These are phyloP conservation scores for Trametes hirsuta DNA, from an alignment of 1,284 basidiomycete species.

Conservation along the genomic window DNA sequence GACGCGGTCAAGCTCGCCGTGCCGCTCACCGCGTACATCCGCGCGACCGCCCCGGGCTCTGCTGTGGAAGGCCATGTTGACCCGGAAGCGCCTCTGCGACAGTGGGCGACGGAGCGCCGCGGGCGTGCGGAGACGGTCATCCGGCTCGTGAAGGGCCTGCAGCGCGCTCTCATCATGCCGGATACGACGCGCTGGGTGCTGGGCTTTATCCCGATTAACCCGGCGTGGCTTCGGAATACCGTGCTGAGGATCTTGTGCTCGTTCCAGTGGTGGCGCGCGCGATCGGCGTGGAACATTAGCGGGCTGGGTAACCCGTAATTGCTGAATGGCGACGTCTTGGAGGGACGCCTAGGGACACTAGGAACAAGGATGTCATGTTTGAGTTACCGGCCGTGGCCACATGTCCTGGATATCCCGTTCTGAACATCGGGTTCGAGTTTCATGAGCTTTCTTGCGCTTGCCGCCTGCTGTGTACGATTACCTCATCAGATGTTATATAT, in stretches of 20 bases:
- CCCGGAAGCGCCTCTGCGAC: constrained; percentile 19
- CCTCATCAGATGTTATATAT: neutral
- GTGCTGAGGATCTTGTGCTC: constrained; percentile 24
- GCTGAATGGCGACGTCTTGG: too few relatives aligned
- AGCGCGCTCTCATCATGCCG: constrained; percentile 13
- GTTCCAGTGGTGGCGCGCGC: constrained; percentile 25
- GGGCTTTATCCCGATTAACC: constrained; percentile 29
- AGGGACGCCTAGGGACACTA: too few relatives aligned
- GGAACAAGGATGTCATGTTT: too few relatives aligned
- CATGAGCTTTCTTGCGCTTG: neutral
- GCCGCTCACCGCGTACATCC: constrained; percentile 25
- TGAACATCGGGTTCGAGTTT: neutral
- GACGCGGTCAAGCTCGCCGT: constrained; percentile 43
- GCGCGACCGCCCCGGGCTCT: neutral
- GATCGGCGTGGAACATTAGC: constrained; percentile 31
- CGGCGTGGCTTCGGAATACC: constrained; percentile 26
- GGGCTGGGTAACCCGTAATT: constrained; percentile 27
- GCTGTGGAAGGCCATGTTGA: neutral
- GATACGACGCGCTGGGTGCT: constrained; percentile 22
- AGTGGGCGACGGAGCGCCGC: constrained; percentile 28
- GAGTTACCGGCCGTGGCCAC: too few relatives aligned
- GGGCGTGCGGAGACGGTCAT: constrained; percentile 28
- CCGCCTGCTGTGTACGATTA: neutral
- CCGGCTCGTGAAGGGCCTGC: constrained; percentile 21
- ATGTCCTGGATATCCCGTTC: too few relatives aligned